Evolutionary conservation across 345 rosid genomes (phyloP).

Genomic region (Nasturtium officinale): DNA sequence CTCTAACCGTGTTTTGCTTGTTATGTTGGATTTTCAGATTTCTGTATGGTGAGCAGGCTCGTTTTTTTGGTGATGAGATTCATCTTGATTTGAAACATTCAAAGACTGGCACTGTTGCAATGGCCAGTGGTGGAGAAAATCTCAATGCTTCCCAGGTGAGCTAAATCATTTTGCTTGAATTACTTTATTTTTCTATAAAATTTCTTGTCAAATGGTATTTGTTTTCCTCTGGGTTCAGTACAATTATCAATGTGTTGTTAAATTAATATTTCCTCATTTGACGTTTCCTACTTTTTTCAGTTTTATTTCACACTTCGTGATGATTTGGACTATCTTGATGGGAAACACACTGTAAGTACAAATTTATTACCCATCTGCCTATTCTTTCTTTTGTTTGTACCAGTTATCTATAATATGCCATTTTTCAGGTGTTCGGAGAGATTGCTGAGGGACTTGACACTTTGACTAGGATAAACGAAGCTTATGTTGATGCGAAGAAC

Average conservation of each 20-base stretch:
- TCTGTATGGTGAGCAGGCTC: constrained; percentile 89
- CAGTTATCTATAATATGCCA: background rate
- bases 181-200: background rate
- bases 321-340: constrained; percentile 93
- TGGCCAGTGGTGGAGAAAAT: constrained; percentile 97
- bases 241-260: background rate
- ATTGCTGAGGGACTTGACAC: constrained; percentile 91
- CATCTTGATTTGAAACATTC: constrained; percentile 84
- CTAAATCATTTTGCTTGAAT: constrained; percentile 1
- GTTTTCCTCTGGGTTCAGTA: background rate
- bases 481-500: constrained; percentile 78
- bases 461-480: constrained; percentile 83
- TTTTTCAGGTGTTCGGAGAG: constrained; percentile 84
- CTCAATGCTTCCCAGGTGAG: constrained; percentile 95
- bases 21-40: constrained; percentile 52
- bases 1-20: background rate
- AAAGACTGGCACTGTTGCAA: constrained; percentile 83
- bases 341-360: constrained; percentile 84
- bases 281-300: constrained; percentile 48
- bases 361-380: background rate
- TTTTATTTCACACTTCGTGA: constrained; percentile 87
- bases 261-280: constrained; percentile 28
- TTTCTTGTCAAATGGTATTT: background rate
- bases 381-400: background rate
- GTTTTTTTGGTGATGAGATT: constrained; percentile 84